Base-by-base conservation (phyloP, 2,329 filamentous ascomycete species). In the Aspergillus jensenii region DNA sequence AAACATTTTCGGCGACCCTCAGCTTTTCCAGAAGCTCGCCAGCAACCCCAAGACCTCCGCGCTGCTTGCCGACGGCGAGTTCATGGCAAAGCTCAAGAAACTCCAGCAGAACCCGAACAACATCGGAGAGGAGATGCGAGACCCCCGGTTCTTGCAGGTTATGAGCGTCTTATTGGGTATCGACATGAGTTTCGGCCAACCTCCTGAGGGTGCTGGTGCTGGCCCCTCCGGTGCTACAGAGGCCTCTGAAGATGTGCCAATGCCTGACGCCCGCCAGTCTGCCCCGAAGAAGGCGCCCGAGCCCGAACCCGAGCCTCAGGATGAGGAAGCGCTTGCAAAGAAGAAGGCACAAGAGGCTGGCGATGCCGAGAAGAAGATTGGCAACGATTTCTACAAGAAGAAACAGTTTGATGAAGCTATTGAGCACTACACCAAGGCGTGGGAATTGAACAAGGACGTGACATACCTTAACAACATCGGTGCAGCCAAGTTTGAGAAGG, bases 301-400 rank as follows among this genome's bases (percentile, higher is more conserved):
- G 67, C 83, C 85, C 0, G 87, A 90, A 68, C 78, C 82, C 14
- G 84, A 87, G 67, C 83, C 84, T 40, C 81, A 91, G 70, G 91
- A 96, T 65, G 92, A 96, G 70, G 95, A 98, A 75, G 84, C 88
- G 0, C 74, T 87, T 56, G 90, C 90, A 60, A 92, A 93, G 78
- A 90, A 90, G 79, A 90, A 95, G 81, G 91, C 91, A 41, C 96
- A 98, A 82, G 90, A 89, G 70, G 91, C 90, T 62, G 95, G 93
- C 45, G 95, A 99, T 68, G 90, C 92, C 74, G 90, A 97, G 79
- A 99, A 99, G 86, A 90, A 88, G 31, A 82, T 96, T 57, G 95
- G 95, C 58, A 99, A 93, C 14, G 91, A 95, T 67, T 88, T 89
- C 75, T 99, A 99, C 84, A 99, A 99, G 88, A 98, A 98, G 85